These are phyloP conservation scores for Pterocarpus santalinus DNA, from an alignment of 306 rosid species.

Conservation along the genomic window DNA sequence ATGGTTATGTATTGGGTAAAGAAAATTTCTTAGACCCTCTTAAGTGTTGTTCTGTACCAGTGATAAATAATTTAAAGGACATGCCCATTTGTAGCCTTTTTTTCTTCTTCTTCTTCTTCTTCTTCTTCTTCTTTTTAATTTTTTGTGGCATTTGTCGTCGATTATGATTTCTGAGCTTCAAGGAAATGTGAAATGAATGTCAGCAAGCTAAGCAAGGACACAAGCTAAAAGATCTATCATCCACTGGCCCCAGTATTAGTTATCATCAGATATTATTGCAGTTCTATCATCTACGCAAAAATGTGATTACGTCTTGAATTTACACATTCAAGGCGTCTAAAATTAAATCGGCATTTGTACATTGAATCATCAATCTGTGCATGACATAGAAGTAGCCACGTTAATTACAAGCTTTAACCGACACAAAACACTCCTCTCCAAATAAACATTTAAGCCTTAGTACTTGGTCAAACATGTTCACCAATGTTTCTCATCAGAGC, in stretches of 20 bases:
- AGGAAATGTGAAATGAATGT: slow-evolving; percentile 9
- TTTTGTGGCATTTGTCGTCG: not conserved
- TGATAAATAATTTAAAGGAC: too few species aligned
- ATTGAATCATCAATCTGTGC: slow-evolving; percentile 53
- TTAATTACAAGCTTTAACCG: slow-evolving; percentile 24
- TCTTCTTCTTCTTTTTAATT: too few species aligned
- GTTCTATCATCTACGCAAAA: slow-evolving; percentile 37
- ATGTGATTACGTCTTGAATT: slow-evolving; percentile 45
- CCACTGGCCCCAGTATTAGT: too few species aligned
- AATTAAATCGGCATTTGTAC: slow-evolving; percentile 57
- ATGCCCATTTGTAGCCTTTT: not conserved
- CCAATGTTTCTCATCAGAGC: slow-evolving; percentile 39
- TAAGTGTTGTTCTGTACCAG: too few species aligned
- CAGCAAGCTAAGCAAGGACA: not conserved
- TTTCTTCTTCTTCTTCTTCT: not conserved
- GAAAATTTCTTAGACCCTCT: too few species aligned
- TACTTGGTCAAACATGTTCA: slow-evolving; percentile 3
- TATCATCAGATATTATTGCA: slow-evolving; percentile 1
- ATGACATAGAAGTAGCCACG: slow-evolving; percentile 53
- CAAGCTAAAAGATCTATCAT: too few species aligned
- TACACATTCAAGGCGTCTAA: slow-evolving; percentile 47
- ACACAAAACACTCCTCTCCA: too few species aligned
- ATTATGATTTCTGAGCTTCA: not conserved
- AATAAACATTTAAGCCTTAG: too few species aligned
- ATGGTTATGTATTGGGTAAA: too few species aligned